phyloP scores from a whole-genome alignment of 495 filamentous ascomycete genomes.

The Xylaria sp. region DNA sequence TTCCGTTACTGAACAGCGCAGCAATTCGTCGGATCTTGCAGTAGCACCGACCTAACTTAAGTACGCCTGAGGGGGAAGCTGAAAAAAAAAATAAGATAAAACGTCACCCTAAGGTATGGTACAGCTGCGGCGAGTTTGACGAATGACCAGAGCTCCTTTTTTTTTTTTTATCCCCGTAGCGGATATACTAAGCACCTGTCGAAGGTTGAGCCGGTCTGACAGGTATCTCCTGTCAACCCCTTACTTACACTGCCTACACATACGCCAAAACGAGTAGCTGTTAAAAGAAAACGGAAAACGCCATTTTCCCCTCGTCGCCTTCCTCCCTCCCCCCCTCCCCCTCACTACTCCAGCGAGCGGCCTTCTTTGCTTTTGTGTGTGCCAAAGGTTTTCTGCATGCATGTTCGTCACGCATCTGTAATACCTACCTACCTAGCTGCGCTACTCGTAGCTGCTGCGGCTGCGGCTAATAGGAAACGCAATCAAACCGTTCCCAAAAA shows the following conservation, averaged over 20 bases:
- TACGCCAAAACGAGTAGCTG: background rate
- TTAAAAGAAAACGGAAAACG: constrained; percentile 25
- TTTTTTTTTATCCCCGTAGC: background rate
- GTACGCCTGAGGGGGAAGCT: constrained; percentile 13
- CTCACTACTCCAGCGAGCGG: background rate
- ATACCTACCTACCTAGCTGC: background rate
- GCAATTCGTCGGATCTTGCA: background rate
- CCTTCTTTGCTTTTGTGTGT: constrained; percentile 12
- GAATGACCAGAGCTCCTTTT: background rate
- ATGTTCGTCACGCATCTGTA: constrained; percentile 14
- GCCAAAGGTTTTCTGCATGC: constrained; percentile 22
- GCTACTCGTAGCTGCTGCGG: constrained; percentile 20
- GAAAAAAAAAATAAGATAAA: background rate
- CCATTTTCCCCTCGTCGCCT: background rate
- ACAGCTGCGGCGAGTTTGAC: constrained; percentile 8
- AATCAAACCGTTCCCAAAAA: constrained; percentile 16
- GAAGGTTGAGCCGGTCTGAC: constrained; percentile 23
- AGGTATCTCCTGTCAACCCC: background rate
- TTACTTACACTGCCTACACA: background rate
- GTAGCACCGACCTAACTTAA: background rate
- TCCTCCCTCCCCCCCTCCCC: background rate
- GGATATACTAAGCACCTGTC: background rate
- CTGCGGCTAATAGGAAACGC: constrained; percentile 13
- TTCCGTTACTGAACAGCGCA: constrained; percentile 9
- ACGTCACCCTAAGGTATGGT: background rate